Base-by-base conservation (phyloP, 495 filamentous ascomycete genomes). In the Penicillium diatomitis region DNA sequence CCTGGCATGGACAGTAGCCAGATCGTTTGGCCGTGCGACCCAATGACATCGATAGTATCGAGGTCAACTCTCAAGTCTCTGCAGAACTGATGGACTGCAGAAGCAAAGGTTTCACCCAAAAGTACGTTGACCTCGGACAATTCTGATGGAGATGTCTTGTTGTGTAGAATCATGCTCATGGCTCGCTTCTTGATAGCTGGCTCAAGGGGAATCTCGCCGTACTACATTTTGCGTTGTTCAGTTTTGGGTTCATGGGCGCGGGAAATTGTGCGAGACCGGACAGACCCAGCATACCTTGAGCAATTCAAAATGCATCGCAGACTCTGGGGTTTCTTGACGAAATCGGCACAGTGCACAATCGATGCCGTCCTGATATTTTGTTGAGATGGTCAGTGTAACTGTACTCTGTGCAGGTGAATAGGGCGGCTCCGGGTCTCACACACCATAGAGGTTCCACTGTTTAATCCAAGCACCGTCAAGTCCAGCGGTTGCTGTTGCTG, bases 1-100 rank as follows among this genome's bases (percentile, higher is more conserved):
- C 69, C 64, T 1, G 76, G 76, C 73, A 80, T 78, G 38, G 66
- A 68, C 31, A 77, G 65, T 4, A 79, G 65, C 76, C 75, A 82
- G 39, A 82, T 80, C 2, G 78, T 81, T 51, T 80, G 77, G 8
- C 77, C 78, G 45, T 81, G 76, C 8, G 74, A 78, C 10, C 76
- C 78, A n/a, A 82, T 58, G 28, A 68, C 67, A 38, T 81, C 77
- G 42, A 81, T 75, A 5, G 64, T 59, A 44, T 68, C 63, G 38
- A 77, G 61, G 34, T 73, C 65, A 34, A 78, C 57, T 6, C 60
- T 29, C 46, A 75, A 63, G 32, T 75, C 66, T 27, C 65, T 58
- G 48, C 68, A 72, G 61, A 70, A 79, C 33, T 70, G 59, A 38
- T 70, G 67, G 34, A 68, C 73, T 6, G 76, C 72, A 2, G 66